These are phyloP conservation scores for Pythium monospermum DNA, from an alignment of 352 stramenopile genomes.

Conservation along the genomic window DNA sequence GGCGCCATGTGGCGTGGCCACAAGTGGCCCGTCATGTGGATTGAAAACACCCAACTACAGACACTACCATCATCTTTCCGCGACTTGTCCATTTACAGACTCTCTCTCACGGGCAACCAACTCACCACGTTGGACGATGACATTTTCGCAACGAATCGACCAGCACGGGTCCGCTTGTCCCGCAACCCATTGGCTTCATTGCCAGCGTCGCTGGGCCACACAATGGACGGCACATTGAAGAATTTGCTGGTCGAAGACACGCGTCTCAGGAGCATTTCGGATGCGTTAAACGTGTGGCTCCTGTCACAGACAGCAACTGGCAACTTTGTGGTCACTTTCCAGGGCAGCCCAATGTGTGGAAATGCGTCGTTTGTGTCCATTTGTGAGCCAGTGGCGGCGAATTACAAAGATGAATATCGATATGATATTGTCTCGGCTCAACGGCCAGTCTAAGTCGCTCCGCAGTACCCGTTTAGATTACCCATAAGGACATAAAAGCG, in stretches of 20 bases:
- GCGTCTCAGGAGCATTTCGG: neutral
- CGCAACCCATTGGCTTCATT: neutral
- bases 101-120: neutral
- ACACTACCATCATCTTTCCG: neutral
- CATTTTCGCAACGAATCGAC: neutral
- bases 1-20: neutral
- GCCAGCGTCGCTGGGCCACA: neutral
- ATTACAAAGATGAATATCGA: neutral
- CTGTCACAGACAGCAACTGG: neutral
- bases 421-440: neutral
- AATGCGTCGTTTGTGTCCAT: neutral
- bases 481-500: no score
- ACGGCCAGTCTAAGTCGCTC: neutral
- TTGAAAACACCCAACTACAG: neutral
- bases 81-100: neutral
- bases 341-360: neutral
- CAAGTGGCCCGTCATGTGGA: neutral
- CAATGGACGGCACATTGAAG: neutral
- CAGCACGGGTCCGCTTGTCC: neutral
- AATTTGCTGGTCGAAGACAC: neutral
- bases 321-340: neutral
- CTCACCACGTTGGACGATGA: neutral
- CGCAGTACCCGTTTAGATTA: no score
- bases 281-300: neutral
- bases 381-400: neutral